Base-by-base conservation (phyloP, 768 basidiomycete species). In the Mrakia blollopis region DNA sequence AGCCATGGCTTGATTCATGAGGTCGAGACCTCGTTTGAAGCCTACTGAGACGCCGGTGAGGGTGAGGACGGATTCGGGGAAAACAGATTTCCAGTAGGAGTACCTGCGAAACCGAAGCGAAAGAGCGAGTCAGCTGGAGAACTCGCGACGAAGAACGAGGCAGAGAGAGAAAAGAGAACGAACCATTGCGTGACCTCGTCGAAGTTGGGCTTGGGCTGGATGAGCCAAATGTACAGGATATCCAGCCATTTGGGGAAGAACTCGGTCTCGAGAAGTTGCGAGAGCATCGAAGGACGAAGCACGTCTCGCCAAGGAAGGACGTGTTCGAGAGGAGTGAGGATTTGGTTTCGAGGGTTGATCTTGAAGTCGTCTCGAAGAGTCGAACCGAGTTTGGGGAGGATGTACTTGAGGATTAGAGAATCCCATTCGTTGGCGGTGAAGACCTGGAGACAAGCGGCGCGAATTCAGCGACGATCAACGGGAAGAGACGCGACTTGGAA, bases 211-310 rank as follows among this genome's bases (percentile, higher is more conserved):
- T 85, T 88, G 0, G 93, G 92, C 80, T 93, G 92, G n/a, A 91
- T 87, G 57, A 99, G 90, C 97, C 97, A 98, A 63, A 93, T 84
- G 81, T 95, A 90, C 32, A 99, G 86, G 30, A 92, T 89, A 69
- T 94, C 91, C 78, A 98, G 86, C 94, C 95, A 99, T 82, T 97
- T 96, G 6, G 94, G 92, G 87, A 98, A 98, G 86, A 98, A 96
- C 81, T 94, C 93, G 8, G 88, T 87, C 82, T 96, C 92, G 79
- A 99, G 85, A 18, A 99, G 85, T 81, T 94, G 92, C 1, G 89
- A 87, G 80, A 97, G 87, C 78, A 96, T 88, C 6, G 91, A 89
- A 0, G 89, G 84, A 11, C 92, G 90, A 50, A 98, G 86, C 74
- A 92, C 86, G 44, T 85, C 82, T 16, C 87, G 86, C 97, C 97